A percentile compares a stretch with the other conserved stretches of the same genome.
phyloP scores from a whole-genome alignment of 2,329 filamentous ascomycete species.

The Diaporthe sp. region DNA sequence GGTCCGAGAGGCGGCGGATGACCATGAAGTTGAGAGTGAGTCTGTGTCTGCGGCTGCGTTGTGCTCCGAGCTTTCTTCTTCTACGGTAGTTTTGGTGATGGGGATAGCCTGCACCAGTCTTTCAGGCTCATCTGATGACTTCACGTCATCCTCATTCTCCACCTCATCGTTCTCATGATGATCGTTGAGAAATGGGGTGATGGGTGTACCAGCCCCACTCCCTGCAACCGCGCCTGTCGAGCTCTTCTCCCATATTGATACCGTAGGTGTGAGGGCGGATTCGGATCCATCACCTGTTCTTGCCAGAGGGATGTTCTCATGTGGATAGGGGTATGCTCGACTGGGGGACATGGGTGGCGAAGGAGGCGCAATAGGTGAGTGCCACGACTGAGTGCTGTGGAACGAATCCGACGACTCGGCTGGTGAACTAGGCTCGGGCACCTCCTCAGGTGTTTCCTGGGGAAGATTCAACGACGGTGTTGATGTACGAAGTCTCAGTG shows the following conservation, averaged over 20 bases:
- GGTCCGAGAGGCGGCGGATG: constrained; percentile 36
- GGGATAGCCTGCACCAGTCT: background rate
- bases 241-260: constrained; percentile 47
- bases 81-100: background rate
- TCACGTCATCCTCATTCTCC: background rate
- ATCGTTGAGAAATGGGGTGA: constrained; percentile 32
- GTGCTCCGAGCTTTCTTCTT: background rate
- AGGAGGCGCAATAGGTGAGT: constrained; percentile 58
- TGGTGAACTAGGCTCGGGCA: constrained; percentile 52
- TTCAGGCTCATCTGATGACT: background rate
- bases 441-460: constrained; percentile 43
- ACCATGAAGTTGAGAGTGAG: constrained; percentile 44
- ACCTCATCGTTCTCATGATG: background rate
- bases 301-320: constrained; percentile 54
- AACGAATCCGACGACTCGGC: constrained; percentile 65
- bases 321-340: constrained; percentile 52
- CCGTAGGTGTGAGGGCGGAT: constrained; percentile 49
- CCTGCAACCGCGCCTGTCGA: constrained; percentile 44
- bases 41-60: constrained; percentile 37
- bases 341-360: constrained; percentile 58
- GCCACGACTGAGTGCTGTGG: constrained; percentile 66
- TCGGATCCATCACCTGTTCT: constrained; percentile 49
- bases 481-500: constrained; percentile 44
- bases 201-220: constrained; percentile 28
- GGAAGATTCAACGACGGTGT: constrained; percentile 54